Evolutionary conservation across 2,329 filamentous ascomycete species (phyloP).

Genomic region (Neopestalotiopsis clavispora): DNA sequence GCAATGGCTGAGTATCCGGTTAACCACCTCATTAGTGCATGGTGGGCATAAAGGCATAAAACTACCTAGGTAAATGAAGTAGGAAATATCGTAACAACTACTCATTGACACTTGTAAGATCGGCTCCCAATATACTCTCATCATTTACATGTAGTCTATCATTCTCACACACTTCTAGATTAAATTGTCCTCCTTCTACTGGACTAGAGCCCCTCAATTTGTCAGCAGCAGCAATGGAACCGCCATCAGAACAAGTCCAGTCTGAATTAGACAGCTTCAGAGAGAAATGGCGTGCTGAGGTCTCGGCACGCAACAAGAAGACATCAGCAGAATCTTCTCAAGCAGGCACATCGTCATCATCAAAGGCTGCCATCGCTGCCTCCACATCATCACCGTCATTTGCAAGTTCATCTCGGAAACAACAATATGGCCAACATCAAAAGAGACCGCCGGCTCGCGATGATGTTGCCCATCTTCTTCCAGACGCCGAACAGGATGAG

Average conservation of each 20-base stretch:
- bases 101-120: not conserved
- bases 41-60: not conserved
- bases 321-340: conserved; percentile 13
- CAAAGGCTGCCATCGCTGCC: conserved; percentile 10
- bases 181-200: not conserved
- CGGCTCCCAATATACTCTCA: not conserved
- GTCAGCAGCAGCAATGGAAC: conserved; percentile 24
- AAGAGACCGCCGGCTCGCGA: conserved; percentile 23
- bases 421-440: conserved; percentile 23
- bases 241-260: conserved; percentile 44
- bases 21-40: not conserved
- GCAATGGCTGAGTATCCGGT: not conserved
- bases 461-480: conserved; percentile 14
- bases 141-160: not conserved
- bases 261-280: conserved; percentile 87
- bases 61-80: not conserved
- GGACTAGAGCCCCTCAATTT: not conserved
- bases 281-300: conserved; percentile 84
- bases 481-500: conserved; percentile 31
- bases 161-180: not conserved
- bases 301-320: conserved; percentile 50
- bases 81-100: not conserved
- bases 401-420: conserved; percentile 24
- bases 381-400: conserved; percentile 24
- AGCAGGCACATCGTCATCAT: not conserved